Base-by-base conservation (phyloP, 805 yeast genomes). In the Myxozyma sirexii region DNA sequence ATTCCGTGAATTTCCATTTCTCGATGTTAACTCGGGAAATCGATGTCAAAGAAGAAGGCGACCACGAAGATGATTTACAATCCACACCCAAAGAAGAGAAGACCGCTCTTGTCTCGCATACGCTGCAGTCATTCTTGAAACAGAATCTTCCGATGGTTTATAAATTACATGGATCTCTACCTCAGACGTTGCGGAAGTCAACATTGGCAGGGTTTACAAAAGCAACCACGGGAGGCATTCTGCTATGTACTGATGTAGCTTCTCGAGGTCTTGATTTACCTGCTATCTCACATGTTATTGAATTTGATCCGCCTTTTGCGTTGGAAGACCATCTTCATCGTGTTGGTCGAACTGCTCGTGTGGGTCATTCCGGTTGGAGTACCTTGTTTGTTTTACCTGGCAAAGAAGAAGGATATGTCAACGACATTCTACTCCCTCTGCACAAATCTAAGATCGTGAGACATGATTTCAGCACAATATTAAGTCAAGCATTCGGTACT, bases 341-440 rank as follows among this genome's bases (percentile, higher is more conserved):
- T 74, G 89, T 92, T 57, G 99, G 99, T 55, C 85, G 99, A 77
- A 91, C 98, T 12, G 99, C 99, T 7, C 85, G 99, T 76, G 96
- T 96, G n/a, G 99, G 99, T 64, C 81, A 84, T 46, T 74, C 77
- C 41, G 99, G 99, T 72, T 80, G 80, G 39, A 88, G 97, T 1
- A 72, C 84, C 1, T 74, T 94, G 59, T 90, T 93, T 70, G 76
- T 94, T 43, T 76, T 93, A 33, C 99, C 99, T 0, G 96, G 97
- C 0, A 81, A 78, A 60, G 98, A 93, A 74, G 98, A 93, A 75
- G 85, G 83, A 13, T 93, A 91, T 69, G 77, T 87, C 62, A 57
- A 53, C 12, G 88, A 84, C 23, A 82, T 81, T 54, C 79, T 88
- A 48, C 79, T 77, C 48, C 77, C 80, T 4, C 77, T 79, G 48